These are phyloP conservation scores for Vaccinium vitisidaea DNA, from an alignment of 148 eudicot genomes.

Conservation along the genomic window DNA sequence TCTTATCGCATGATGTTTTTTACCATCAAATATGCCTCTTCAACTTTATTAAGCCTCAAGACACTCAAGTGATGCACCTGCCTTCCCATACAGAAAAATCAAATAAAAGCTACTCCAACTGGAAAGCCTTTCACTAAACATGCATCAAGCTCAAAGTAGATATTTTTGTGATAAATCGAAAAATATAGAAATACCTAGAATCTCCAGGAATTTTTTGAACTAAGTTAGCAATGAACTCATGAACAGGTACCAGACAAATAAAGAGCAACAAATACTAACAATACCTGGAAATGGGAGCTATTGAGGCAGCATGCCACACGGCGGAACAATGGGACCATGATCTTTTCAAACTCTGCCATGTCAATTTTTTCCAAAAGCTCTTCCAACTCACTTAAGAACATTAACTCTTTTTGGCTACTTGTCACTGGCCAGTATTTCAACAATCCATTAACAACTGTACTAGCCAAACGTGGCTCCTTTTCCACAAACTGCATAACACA, in stretches of 20 bases:
- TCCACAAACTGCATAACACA: slow-evolving; percentile 50
- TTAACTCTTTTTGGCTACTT: slow-evolving; percentile 51
- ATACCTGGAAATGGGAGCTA: slow-evolving; percentile 59
- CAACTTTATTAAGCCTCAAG: not conserved
- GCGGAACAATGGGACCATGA: slow-evolving; percentile 48
- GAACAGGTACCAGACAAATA: not conserved
- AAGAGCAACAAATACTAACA: not conserved
- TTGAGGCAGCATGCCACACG: slow-evolving; percentile 46
- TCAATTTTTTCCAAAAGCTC: slow-evolving; percentile 44
- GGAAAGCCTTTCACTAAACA: not conserved
- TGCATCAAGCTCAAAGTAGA: not conserved
- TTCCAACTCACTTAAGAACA: slow-evolving; percentile 54
- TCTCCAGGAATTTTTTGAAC: not conserved
- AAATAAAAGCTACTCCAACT: not conserved
- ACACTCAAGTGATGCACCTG: not conserved
- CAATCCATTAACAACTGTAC: slow-evolving; percentile 41
- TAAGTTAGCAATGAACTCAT: not conserved
- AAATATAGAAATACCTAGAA: not conserved
- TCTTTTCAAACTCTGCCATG: slow-evolving; percentile 43
- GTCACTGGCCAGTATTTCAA: slow-evolving; percentile 52
- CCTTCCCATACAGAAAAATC: not conserved
- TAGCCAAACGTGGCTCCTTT: slow-evolving; percentile 47
- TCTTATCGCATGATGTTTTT: not conserved
- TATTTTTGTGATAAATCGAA: not conserved
- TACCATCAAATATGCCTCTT: not conserved